These are phyloP conservation scores for Digitaria exilis DNA, from an alignment of 202 grass and related monocot species.

Conservation along the genomic window DNA sequence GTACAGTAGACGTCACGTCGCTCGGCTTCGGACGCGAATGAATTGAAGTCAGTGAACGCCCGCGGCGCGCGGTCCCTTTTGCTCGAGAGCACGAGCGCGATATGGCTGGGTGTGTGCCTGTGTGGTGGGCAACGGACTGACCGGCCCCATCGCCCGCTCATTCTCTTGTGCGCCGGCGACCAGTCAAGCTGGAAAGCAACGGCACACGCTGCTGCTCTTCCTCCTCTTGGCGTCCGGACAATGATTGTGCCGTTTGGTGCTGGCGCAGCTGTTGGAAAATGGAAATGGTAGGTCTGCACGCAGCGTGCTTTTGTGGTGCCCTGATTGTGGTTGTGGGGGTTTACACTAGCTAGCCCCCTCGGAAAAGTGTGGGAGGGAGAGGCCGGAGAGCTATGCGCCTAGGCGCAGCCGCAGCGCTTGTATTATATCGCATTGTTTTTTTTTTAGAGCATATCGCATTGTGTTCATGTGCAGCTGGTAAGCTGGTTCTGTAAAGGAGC, in stretches of 20 bases:
- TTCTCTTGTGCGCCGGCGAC: background rate
- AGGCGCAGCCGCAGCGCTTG: background rate
- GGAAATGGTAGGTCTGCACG: background rate
- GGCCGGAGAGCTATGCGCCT: too few relatives aligned
- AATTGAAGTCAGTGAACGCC: background rate
- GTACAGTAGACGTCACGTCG: background rate
- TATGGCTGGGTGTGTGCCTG: background rate
- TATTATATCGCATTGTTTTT: background rate
- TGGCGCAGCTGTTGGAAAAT: background rate
- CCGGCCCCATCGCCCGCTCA: background rate
- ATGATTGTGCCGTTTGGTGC: background rate
- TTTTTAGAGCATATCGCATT: background rate
- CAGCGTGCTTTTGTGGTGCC: background rate
- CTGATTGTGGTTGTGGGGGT: background rate
- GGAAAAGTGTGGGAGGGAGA: background rate
- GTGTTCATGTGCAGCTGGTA: background rate
- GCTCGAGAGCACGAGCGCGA: background rate
- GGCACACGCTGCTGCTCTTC: background rate
- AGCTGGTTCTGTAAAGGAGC: background rate
- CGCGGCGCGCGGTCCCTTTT: background rate
- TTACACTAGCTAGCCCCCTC: background rate
- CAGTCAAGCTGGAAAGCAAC: slow-evolving; percentile 16
- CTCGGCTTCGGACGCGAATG: background rate
- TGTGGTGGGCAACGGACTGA: background rate
- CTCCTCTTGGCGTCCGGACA: background rate